Base-by-base conservation (phyloP, 208 protist genomes). In the Acanthamoeba quina region DNA sequence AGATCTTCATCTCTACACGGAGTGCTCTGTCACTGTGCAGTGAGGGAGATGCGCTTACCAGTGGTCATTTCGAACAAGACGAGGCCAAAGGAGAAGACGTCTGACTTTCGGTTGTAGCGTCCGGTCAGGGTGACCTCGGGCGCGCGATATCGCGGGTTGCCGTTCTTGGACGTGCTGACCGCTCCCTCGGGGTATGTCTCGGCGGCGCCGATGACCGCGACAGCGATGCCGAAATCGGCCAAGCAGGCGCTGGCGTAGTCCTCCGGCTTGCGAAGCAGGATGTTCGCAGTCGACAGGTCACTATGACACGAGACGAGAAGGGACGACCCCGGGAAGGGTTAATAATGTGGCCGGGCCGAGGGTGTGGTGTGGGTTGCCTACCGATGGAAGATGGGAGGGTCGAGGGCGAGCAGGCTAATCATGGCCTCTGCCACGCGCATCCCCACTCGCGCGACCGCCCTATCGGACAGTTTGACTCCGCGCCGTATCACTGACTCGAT, bases 71-170 rank as follows among this genome's bases (percentile, higher is more conserved):
- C 74, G n/a, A 83, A 83, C n/a, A 83, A 49, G 7, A 83, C 47
- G 49, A 58, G 41, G 41, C 74, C 74, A n/a, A 83, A 83, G n/a
- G 74, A 83, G n/a, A 58, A 83, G 37, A 83, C 74, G 52, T 83
- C 74, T 0, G 74, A 83, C 37, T 83, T 83, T 17, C 26, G 34
- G 31, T 83, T 49, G 74, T 83, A 83, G 37, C 49, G 26, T 9
- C 74, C 74, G 41, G 74, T 54, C n/a, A 83, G 74, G 21, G 74
- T 83, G 34, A 83, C 74, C n/a, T 83, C 74, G 3, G 74, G 74
- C n/a, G 74, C 74, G 41, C 74, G 41, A 56, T 83, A 83, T 41
- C 74, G 74, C 49, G 74, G 74, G 56, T 83, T 83, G 34, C 74
- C 74, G 74, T 83, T 83, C 74, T 49, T 83, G 34, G 74, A 83